Base-by-base conservation (phyloP, 2,329 filamentous ascomycete genomes). In the Diaporthe vexans region DNA sequence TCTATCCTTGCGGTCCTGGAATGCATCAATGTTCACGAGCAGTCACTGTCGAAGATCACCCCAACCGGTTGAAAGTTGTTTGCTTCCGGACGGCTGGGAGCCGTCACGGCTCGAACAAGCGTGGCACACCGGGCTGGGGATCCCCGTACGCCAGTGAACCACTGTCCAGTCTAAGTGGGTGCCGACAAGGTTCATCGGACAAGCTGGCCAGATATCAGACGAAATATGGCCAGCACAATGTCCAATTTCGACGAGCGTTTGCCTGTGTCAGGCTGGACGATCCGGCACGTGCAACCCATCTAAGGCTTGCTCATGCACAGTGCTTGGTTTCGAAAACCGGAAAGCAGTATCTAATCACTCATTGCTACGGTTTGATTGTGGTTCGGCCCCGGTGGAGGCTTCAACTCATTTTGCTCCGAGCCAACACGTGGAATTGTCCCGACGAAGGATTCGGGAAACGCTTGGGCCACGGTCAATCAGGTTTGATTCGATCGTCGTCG, bases 41-140 rank as follows among this genome's bases (percentile, higher is more conserved):
- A 54, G 46, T 29, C 56, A 63, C 19, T 29, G 26, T 63, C 51
- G 9, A 57, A 54, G 43, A 33, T 37, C 72, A 76, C 77, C 76
- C 76, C 77, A 76, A 76, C 78, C 76, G 78, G 78, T 79, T 54
- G n/a, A 54, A 68, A 29, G 63, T 37, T 52, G 63, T 68, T 68
- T 68, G 63, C 63, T 52, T 63, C 40, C 70, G 56, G 61, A 56
- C 57, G 37, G 63, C 37, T 67, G 24, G 58, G 21, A 68, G 58
- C 71, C 69, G 56, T 71, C 51, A 13, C 29, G 51, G 43, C 58
- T 35, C 33, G 71, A 70, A 70, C 63, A 61, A 59, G 29, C 58
- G 67, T 56, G 52, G 48, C 13, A 52, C 52, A 26, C 57, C 63
- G 46, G 48, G 29, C 65, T 56, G 29, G 71, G 63, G 67, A 73